phyloP scores from a whole-genome alignment of 2,329 filamentous ascomycete genomes.

The Periglandula ipomoeae region DNA sequence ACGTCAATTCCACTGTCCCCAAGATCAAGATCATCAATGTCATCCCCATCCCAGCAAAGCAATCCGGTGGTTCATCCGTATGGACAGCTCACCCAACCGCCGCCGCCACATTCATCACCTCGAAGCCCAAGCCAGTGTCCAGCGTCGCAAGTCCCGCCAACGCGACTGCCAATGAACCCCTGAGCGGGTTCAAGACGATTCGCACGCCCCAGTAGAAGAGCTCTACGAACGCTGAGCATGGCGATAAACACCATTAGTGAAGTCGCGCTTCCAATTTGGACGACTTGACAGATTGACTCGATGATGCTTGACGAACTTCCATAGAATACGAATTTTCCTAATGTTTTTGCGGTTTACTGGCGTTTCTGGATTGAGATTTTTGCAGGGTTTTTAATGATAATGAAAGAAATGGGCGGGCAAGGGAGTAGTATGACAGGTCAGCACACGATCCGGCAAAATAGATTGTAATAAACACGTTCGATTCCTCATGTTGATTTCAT shows the following conservation, averaged over 20 bases:
- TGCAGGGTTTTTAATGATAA: not conserved
- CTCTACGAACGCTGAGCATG: not conserved
- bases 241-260: not conserved
- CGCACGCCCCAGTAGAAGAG: not conserved
- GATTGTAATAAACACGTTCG: not conserved
- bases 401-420: no score
- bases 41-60: not conserved
- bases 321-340: no score
- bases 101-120: not conserved
- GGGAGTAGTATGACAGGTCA: no score
- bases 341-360: no score
- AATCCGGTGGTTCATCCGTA: not conserved
- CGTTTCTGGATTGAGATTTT: no score
- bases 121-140: not conserved
- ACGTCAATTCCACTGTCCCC: not conserved
- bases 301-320: not conserved
- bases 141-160: not conserved
- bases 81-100: not conserved
- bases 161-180: not conserved
- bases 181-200: slow-evolving; percentile 1
- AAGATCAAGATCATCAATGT: not conserved
- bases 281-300: not conserved
- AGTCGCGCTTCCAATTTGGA: not conserved
- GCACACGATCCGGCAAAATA: not conserved
- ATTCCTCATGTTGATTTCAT: not conserved